Percentiles rank a stretch among this genome's conserved stretches.
phyloP scores from a whole-genome alignment of 2,329 filamentous ascomycete genomes.

The Exophiala oligosperma region DNA sequence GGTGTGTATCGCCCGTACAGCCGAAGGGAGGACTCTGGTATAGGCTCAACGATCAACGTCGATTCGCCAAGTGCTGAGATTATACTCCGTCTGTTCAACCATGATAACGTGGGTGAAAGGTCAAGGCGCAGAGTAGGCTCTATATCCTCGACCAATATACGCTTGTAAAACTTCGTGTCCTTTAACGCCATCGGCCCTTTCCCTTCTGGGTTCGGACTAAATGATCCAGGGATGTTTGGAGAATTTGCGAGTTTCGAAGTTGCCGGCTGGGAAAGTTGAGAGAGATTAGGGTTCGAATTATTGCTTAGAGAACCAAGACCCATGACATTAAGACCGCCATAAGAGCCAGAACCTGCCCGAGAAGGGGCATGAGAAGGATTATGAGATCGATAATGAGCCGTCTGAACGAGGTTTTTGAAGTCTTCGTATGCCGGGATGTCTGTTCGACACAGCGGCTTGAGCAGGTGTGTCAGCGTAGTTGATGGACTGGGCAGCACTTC shows the following conservation, averaged over 20 bases:
- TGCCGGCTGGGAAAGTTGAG: conserved; percentile 63
- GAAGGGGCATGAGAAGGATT: conserved; percentile 47
- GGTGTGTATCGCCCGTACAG: conserved; percentile 50
- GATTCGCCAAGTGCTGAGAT: conserved; percentile 81
- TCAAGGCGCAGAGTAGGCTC: conserved; percentile 92
- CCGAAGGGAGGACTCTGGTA: conserved; percentile 58
- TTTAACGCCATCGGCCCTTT: conserved; percentile 61
- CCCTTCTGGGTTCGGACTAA: conserved; percentile 38
- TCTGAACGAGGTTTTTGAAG: conserved; percentile 73
- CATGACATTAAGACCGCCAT: conserved; percentile 62
- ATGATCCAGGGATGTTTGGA: conserved; percentile 46
- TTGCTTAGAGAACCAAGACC: conserved; percentile 44
- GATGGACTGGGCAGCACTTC: conserved; percentile 63
- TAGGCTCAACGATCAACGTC: conserved; percentile 84
- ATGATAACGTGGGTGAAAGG: conserved; percentile 84
- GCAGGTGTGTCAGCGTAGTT: conserved; percentile 75
- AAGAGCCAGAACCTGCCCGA: conserved; percentile 71
- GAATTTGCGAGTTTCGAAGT: conserved; percentile 61
- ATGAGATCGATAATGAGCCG: conserved; percentile 49
- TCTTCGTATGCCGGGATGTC: conserved; percentile 82
- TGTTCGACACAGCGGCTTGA: conserved; percentile 79
- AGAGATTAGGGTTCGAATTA: conserved; percentile 46
- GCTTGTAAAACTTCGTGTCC: conserved; percentile 93
- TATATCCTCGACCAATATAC: conserved; percentile 83
- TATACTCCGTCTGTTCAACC: conserved; percentile 85